Evolutionary conservation across 805 yeast genomes (phyloP), one percentile per base, ranked within the genome.

Genomic region (Wickerhamiella spandovensis): DNA sequence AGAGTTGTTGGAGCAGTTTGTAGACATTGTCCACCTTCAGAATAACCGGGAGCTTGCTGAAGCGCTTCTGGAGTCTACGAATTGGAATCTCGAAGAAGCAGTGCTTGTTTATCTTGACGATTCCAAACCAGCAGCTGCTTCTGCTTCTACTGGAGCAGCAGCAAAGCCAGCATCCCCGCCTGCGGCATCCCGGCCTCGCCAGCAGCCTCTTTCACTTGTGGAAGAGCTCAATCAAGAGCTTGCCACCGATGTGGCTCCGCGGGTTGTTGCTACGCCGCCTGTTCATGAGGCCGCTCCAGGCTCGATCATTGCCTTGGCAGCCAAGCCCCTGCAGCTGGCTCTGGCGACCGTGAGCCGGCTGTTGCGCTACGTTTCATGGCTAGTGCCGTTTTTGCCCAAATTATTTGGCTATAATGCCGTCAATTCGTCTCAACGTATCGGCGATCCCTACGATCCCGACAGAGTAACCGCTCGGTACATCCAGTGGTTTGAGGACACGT

Each of bases 391-490:
- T 38, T 39, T 72, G 46, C 71, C 67, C 20, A 61, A 66, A 12
- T 48, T 69, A 10, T 64, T 68, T 5, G 64, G 65, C 23, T 57
- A 64, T 47, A 67, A 64, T 51, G 67, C 72, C 1, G 67, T 68
- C 45, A 64, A 67, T 51, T 69, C 74, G 2, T 59, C 69, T 7
- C 57, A 61, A 38, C 57, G 70, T 1, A 63, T 66, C 12, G 65
- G 60, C 30, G 51, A 78, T 58, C 81, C 85, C 0, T 69, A 73
- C 18, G 74, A 74, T 49, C 68, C 72, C 42, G 83, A 35, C 7
- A 8, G 39, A 2, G 39, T 35, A 2, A 35, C 78, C 1, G 69
- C 73, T 48, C 67, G 72, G 51, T 78, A 80, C 56, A 68, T 73
- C 25, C 63, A 73, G 21, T 72, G 69, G 21, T 71, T 81, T 47